Percentiles rank a stretch among this genome's conserved stretches.
phyloP scores from a whole-genome alignment of 768 basidiomycete species.

The Trametes coccinea region DNA sequence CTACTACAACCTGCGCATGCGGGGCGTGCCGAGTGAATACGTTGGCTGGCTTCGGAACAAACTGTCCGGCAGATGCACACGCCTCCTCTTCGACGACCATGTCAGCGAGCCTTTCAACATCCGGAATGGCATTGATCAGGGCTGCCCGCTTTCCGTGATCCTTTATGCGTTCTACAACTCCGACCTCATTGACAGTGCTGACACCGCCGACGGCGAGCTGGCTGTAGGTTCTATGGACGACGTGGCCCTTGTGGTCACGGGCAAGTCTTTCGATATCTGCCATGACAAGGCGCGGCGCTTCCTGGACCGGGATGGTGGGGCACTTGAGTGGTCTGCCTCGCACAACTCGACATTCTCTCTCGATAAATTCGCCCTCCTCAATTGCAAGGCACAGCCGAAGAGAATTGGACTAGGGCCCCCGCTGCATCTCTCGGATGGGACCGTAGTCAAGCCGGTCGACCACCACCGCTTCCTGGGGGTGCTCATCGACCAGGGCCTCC shows the following conservation, averaged over 20 bases:
- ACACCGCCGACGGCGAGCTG: slow-evolving; percentile 13
- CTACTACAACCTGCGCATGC: slow-evolving; percentile 16
- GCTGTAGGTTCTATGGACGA: slow-evolving; percentile 25
- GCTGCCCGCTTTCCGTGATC: slow-evolving; percentile 33
- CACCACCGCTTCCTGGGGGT: no score
- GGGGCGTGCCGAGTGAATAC: slow-evolving; percentile 13
- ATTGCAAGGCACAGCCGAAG: slow-evolving; percentile 5
- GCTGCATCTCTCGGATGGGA: slow-evolving; percentile 7
- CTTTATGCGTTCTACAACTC: slow-evolving; percentile 36
- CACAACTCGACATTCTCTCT: slow-evolving; percentile 32
- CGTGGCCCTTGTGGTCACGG: slow-evolving; percentile 8
- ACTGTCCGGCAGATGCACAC: slow-evolving; percentile 17
- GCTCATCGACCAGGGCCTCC: no score
- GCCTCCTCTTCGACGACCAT: slow-evolving; percentile 30
- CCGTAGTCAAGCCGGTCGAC: no score
- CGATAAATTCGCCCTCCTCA: slow-evolving; percentile 22
- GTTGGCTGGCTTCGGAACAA: slow-evolving; percentile 21
- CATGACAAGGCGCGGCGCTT: no score
- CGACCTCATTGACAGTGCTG: slow-evolving; percentile 17
- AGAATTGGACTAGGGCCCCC: neutral
- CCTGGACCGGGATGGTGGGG: no score
- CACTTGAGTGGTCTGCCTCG: neutral
- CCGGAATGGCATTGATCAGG: slow-evolving; percentile 34
- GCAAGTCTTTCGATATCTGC: neutral
- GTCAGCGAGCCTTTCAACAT: slow-evolving; percentile 20